Percentiles rank a stretch among this genome's conserved stretches.
Conservation (phyloP, 148 eudicot genomes). For the Limonium bicolor region DNA sequence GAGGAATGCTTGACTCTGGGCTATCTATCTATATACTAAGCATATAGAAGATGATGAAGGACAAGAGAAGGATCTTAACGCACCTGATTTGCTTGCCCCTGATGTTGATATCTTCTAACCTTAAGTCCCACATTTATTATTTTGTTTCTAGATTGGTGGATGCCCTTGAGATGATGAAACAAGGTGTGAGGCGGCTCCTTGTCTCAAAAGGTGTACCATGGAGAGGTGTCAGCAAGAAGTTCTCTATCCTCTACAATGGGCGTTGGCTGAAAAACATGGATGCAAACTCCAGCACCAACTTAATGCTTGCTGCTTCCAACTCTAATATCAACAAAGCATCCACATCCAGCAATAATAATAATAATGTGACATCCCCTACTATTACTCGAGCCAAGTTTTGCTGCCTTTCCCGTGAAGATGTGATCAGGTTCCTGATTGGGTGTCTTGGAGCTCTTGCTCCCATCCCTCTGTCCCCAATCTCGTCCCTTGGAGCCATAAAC, state of each 20-base stretch:
- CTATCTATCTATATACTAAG: no score
- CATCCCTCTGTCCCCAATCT: constrained; percentile 73
- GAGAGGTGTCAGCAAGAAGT: constrained; percentile 89
- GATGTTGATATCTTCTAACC: no score
- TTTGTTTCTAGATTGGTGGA: constrained; percentile 60
- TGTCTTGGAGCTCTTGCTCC: constrained; percentile 98
- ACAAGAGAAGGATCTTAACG: no score
- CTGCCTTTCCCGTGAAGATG: constrained; percentile 88
- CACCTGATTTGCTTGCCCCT: no score
- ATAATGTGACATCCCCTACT: constrained; percentile 15
- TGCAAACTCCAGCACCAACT: constrained; percentile 12
- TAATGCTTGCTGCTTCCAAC: constrained; percentile 9
- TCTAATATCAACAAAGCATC: constrained; percentile 18
- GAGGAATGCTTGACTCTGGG: no score
- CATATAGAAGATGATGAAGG: no score
- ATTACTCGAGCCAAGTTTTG: constrained; percentile 36
- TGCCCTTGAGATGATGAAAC: constrained; percentile 94
- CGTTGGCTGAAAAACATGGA: constrained; percentile 74
- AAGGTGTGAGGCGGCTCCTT: constrained; percentile 81
- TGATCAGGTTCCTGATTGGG: constrained; percentile 80
- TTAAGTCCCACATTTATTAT: no score
- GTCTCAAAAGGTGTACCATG: constrained; percentile 68
- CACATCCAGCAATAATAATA: constrained; percentile 52
- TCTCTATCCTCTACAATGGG: constrained; percentile 69
- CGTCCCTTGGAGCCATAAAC: constrained; percentile 52